Conservation (phyloP, 176 grass and related monocot genomes). For the Rhynchospora pubera region DNA sequence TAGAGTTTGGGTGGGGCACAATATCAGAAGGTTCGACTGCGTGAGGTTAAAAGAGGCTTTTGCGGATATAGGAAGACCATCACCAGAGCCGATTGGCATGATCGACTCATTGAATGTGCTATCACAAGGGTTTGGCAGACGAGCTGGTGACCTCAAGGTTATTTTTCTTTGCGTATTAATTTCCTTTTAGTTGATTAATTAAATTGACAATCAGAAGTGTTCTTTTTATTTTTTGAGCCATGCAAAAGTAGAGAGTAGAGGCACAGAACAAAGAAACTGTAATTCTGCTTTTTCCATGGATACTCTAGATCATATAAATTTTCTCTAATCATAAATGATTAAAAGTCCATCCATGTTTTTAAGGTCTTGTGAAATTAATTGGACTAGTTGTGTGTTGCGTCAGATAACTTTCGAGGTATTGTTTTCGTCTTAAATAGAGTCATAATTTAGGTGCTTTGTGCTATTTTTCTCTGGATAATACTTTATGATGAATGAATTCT, state of each 20-base stretch:
- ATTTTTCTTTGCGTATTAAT: neutral
- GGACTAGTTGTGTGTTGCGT: neutral
- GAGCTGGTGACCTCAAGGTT: conserved; percentile 77
- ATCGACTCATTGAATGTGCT: conserved; percentile 70
- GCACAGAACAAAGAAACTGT: neutral
- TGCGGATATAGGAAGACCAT: conserved; percentile 34
- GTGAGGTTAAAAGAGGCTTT: conserved; percentile 65
- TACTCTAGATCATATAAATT: neutral
- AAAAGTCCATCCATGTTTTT: too few species aligned
- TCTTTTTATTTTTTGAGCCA: neutral
- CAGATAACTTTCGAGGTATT: neutral
- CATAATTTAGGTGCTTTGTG: neutral
- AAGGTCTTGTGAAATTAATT: too few species aligned
- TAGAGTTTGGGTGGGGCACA: conserved; percentile 81
- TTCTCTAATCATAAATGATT: neutral
- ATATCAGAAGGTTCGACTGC: conserved; percentile 61
- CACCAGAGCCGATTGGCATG: conserved; percentile 53
- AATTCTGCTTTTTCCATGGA: neutral
- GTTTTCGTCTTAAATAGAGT: neutral
- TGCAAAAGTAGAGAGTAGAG: neutral
- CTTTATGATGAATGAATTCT: neutral
- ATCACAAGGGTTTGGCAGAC: conserved; percentile 34
- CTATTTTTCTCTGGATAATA: neutral
- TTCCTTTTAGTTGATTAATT: neutral
- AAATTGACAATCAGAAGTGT: neutral